These are phyloP conservation scores for Termitomyces eurrhizus DNA, from an alignment of 768 basidiomycete species.

Conservation along the genomic window DNA sequence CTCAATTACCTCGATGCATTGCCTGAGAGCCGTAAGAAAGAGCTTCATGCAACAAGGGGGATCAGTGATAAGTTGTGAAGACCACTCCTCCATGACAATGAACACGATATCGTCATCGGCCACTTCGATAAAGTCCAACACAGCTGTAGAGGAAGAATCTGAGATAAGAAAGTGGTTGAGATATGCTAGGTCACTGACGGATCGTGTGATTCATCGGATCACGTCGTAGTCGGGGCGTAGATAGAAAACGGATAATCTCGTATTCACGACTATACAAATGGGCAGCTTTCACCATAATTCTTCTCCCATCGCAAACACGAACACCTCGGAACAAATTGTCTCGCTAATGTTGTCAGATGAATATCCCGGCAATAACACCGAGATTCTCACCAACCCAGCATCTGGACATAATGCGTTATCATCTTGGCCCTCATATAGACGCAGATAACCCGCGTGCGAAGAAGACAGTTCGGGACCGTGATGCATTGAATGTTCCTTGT, in stretches of 20 bases:
- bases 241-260: constrained; percentile 52
- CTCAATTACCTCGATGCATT: constrained; percentile 61
- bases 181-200: constrained; percentile 43
- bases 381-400: constrained; percentile 56
- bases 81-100: constrained; percentile 83
- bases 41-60: constrained; percentile 47
- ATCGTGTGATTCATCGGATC: constrained; percentile 76
- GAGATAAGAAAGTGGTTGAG: constrained; percentile 9
- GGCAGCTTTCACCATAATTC: constrained; percentile 67
- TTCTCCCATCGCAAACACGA: constrained; percentile 43
- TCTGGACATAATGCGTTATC: constrained; percentile 68
- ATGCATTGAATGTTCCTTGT: constrained; percentile 26
- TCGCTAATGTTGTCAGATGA: constrained; percentile 39
- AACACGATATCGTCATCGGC: constrained; percentile 51
- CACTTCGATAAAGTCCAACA: constrained; percentile 59
- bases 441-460: constrained; percentile 28
- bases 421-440: constrained; percentile 30
- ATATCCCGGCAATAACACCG: background rate
- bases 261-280: constrained; percentile 60
- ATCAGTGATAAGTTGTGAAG: constrained; percentile 51
- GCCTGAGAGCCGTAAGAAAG: constrained; percentile 56
- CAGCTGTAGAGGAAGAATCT: constrained; percentile 36
- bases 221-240: constrained; percentile 43
- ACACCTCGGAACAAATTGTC: constrained; percentile 72
- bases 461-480: constrained; percentile 3